Percentiles rank a stretch among this genome's conserved stretches.
Evolutionary conservation across 768 basidiomycete species (phyloP).

Genomic region (Artomyces pyxidatus): DNA sequence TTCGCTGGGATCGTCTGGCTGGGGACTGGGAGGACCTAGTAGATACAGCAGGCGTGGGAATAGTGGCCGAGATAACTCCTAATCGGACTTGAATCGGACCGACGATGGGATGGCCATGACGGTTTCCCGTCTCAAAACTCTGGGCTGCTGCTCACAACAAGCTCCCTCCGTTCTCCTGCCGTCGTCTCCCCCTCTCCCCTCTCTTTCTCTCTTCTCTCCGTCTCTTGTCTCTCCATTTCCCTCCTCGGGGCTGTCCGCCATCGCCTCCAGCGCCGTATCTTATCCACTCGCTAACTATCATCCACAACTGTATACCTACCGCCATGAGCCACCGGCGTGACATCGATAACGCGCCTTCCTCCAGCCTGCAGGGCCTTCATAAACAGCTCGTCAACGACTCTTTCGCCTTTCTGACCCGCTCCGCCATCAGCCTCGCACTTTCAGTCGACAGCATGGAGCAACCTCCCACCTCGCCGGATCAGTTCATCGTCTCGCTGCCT

Average conservation of each 20-base stretch:
- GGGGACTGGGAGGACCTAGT: background rate
- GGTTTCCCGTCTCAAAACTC: no score
- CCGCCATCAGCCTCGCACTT: background rate
- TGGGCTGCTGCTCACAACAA: background rate
- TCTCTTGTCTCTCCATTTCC: background rate
- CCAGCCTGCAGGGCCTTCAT: constrained; percentile 45
- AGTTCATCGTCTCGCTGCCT: background rate
- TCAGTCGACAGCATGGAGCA: constrained; percentile 1
- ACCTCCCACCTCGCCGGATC: constrained; percentile 1
- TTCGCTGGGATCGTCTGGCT: no score
- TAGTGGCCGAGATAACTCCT: background rate
- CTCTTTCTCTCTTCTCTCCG: no score
- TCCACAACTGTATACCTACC: constrained; percentile 11
- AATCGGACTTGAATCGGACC: no score
- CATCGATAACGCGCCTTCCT: constrained; percentile 47
- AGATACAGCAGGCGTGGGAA: constrained; percentile 1
- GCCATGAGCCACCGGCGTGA: constrained; percentile 31
- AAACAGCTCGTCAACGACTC: constrained; percentile 21
- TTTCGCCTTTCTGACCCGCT: background rate
- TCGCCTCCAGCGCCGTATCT: background rate
- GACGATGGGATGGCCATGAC: no score
- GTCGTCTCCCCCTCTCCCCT: background rate
- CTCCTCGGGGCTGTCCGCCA: no score
- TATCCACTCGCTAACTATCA: background rate
- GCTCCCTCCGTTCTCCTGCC: background rate